A percentile compares a stretch with the other conserved stretches of the same genome.
These are phyloP conservation scores for Graphiopsis chlorocephala DNA, from an alignment of 2,329 filamentous ascomycete species.

Conservation along the genomic window DNA sequence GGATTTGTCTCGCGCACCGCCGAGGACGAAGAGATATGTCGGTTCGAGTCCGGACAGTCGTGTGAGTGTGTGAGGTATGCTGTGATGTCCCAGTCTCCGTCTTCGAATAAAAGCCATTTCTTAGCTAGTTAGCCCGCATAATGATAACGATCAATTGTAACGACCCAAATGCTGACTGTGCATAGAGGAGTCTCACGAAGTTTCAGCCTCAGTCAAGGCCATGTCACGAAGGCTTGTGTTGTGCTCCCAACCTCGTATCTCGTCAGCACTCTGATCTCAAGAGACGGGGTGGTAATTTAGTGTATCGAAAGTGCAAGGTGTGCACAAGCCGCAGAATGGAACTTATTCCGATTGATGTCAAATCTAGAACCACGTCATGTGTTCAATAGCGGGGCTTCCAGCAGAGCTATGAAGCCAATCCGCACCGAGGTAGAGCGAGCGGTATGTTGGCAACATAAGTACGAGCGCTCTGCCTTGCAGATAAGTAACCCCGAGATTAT, in stretches of 20 bases:
- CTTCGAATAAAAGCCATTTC: background rate
- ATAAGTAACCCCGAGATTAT: background rate
- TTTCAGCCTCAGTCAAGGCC: background rate
- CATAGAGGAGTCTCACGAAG: background rate
- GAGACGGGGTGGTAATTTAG: background rate
- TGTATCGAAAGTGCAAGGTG: background rate
- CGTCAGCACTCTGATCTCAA: background rate
- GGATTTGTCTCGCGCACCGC: slow-evolving; percentile 45
- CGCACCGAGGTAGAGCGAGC: background rate
- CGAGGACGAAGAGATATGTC: slow-evolving; percentile 11
- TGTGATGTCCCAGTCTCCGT: background rate
- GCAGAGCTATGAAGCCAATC: background rate
- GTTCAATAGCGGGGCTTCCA: background rate
- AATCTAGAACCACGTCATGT: background rate
- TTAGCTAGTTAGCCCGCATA: background rate
- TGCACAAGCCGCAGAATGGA: background rate
- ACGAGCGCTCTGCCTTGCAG: background rate
- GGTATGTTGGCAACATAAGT: background rate
- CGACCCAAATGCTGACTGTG: background rate
- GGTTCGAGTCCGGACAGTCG: slow-evolving; percentile 5
- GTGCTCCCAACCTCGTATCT: background rate
- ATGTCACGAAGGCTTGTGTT: background rate
- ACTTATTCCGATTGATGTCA: background rate
- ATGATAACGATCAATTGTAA: background rate
- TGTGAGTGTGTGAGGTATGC: slow-evolving; percentile 1